A percentile compares a stretch with the other conserved stretches of the same genome.
These are phyloP conservation scores for Dalbergia cultrata DNA, from an alignment of 306 rosid genomes.

Conservation along the genomic window DNA sequence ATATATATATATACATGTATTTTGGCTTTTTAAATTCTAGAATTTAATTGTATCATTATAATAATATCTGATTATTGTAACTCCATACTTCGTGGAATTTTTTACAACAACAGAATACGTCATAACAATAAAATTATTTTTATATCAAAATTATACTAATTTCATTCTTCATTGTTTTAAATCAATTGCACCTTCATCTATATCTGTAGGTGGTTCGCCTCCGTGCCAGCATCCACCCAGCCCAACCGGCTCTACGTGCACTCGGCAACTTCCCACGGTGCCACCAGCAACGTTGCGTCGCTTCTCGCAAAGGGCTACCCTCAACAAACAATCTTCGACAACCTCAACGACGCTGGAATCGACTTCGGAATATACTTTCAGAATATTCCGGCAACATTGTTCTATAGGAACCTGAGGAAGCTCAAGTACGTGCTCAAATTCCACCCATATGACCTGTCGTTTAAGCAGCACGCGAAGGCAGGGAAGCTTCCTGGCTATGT, in stretches of 20 bases:
- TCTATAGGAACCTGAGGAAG: conserved; percentile 74
- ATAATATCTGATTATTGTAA: too few relatives aligned
- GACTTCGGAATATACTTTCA: conserved; percentile 86
- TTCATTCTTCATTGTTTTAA: too few relatives aligned
- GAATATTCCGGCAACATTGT: conserved; percentile 75
- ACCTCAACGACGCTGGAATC: conserved; percentile 60
- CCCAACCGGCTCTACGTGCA: conserved; percentile 89
- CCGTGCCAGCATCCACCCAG: conserved; percentile 85
- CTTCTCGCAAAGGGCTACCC: conserved; percentile 71
- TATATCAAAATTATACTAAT: too few relatives aligned
- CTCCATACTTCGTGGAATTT: too few relatives aligned
- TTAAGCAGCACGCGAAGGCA: conserved; percentile 60
- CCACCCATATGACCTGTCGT: conserved; percentile 58
- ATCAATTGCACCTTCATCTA: too few relatives aligned
- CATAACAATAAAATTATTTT: too few relatives aligned
- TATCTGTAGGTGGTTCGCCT: conserved; percentile 81
- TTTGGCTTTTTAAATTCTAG: too few relatives aligned
- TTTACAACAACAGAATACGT: too few relatives aligned
- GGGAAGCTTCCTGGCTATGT: conserved; percentile 72
- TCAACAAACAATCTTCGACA: conserved; percentile 81
- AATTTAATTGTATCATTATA: too few relatives aligned
- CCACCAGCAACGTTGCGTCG: conserved; percentile 74
- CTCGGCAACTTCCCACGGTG: conserved; percentile 82
- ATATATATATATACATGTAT: too few relatives aligned
- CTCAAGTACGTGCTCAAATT: conserved; percentile 65